Conservation (phyloP, 768 basidiomycete species). For the Tylopilus intermedius region DNA sequence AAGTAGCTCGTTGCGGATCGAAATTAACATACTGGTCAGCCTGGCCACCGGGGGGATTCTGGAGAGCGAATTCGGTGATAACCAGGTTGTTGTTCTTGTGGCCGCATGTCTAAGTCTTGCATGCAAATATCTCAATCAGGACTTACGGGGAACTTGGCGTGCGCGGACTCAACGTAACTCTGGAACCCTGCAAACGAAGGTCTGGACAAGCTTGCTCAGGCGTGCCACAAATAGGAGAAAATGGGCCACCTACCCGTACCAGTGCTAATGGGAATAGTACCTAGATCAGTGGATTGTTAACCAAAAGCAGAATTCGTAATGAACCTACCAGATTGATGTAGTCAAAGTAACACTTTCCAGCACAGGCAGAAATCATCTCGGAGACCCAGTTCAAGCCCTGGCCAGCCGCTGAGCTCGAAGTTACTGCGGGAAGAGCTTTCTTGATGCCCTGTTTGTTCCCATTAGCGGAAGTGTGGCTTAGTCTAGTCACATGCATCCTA, state of each 20-base stretch:
- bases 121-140: background rate
- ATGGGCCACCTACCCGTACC: constrained; percentile 25
- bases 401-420: constrained; percentile 29
- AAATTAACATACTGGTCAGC: constrained; percentile 24
- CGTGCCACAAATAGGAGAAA: background rate
- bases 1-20: background rate
- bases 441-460: constrained; percentile 25
- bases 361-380: constrained; percentile 34
- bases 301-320: background rate
- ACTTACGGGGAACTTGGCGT: constrained; percentile 28
- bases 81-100: constrained; percentile 24
- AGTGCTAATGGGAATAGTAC: constrained; percentile 14
- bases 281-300: background rate
- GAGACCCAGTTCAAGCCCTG: constrained; percentile 34
- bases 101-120: constrained; percentile 1
- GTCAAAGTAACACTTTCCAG: constrained; percentile 32
- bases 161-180: constrained; percentile 23
- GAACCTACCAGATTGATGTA: constrained; percentile 32
- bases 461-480: background rate
- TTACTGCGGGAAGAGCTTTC: constrained; percentile 37
- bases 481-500: constrained; percentile 12
- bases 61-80: constrained; percentile 32
- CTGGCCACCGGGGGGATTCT: constrained; percentile 27
- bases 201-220: constrained; percentile 15
- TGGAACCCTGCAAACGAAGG: constrained; percentile 26